Evolutionary conservation across 352 stramenopile genomes (phyloP).

Genomic region (Phytopythium montanum): DNA sequence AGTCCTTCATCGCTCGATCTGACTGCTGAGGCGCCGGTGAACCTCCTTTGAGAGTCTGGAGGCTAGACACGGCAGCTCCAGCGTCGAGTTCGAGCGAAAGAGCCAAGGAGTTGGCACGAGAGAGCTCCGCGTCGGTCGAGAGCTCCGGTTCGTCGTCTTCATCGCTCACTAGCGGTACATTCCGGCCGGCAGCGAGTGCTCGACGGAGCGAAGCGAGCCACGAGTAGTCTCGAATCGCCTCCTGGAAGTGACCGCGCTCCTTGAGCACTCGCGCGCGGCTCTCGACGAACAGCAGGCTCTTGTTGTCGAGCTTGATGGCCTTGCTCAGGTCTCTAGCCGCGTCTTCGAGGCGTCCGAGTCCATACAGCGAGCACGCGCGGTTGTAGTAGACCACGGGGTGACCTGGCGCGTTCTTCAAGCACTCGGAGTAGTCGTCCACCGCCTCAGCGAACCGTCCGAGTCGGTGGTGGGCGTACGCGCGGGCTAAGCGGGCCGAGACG

Average conservation of each 20-base stretch:
- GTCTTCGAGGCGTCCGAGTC: constrained; percentile 33
- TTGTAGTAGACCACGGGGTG: constrained; percentile 49
- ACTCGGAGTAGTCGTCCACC: constrained; percentile 51
- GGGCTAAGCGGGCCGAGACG: constrained; percentile 9
- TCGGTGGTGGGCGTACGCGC: constrained; percentile 57
- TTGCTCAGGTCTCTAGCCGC: constrained; percentile 52
- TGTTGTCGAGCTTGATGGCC: constrained; percentile 61
- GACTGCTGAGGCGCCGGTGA: not conserved
- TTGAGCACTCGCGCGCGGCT: constrained; percentile 58
- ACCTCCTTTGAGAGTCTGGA: not conserved
- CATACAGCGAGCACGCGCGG: constrained; percentile 57
- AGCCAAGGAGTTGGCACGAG: not conserved
- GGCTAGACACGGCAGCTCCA: not conserved
- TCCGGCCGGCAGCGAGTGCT: not conserved
- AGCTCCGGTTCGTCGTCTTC: not conserved
- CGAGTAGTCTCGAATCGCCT: constrained; percentile 70
- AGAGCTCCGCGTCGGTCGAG: not conserved
- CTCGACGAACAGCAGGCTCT: constrained; percentile 60
- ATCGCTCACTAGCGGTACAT: not conserved
- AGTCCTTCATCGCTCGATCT: constrained; percentile 2
- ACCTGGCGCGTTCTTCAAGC: constrained; percentile 36
- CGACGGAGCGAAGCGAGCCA: constrained; percentile 53
- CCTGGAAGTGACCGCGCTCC: constrained; percentile 55
- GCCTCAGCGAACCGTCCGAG: constrained; percentile 41
- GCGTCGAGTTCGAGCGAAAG: not conserved